Base-by-base conservation (phyloP, 2,329 filamentous ascomycete genomes). In the Tolypocladium tropicale region DNA sequence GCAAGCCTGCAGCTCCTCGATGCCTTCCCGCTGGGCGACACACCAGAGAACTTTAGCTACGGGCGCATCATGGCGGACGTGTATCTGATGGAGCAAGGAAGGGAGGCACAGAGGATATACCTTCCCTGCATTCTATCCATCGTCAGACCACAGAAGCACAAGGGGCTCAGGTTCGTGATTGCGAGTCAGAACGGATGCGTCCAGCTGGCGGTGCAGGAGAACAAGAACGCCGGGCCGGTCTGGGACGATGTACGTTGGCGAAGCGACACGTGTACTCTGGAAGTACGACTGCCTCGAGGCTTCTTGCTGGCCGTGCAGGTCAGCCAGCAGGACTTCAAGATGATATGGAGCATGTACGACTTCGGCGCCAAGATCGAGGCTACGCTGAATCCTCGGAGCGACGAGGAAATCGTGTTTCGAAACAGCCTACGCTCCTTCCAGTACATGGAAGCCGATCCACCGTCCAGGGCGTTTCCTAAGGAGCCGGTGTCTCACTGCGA, bases 241-340 rank as follows among this genome's bases (percentile, higher is more conserved):
- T 96, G 91, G 91, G 83, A 89, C 7, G 88, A 94, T 67, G 81
- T 95, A 6, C 80, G 83, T 46, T 96, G 91, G 91, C 85, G 85
- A 56, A 78, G 85, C 21, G 84, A 87, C 52, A 77, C 78, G 7
- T 80, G 78, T 58, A 79, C 81, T 0, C 77, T 96, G 56, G 82
- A 85, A 23, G 70, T 95, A 39, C 82, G 81, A 58, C 73, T 96
- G 21, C 87, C 89, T 1, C 83, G 89, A 61, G 89, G 89, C 1
- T 93, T 94, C 65, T 74, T 86, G 57, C 72, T 95, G 46, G 81
- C 81, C 23, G 74, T 94, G 21, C 83, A 87, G 60, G 85, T 91
- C 66, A 78, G 78, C 16, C 88, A 91, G 63, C 75, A 81, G n/a
- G 90, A 95, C 66, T 95, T 88, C 73, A 82, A 85, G 59, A 84